Evolutionary conservation across 352 stramenopile genomes (phyloP).

Genomic region (Phytophthora megakarya): DNA sequence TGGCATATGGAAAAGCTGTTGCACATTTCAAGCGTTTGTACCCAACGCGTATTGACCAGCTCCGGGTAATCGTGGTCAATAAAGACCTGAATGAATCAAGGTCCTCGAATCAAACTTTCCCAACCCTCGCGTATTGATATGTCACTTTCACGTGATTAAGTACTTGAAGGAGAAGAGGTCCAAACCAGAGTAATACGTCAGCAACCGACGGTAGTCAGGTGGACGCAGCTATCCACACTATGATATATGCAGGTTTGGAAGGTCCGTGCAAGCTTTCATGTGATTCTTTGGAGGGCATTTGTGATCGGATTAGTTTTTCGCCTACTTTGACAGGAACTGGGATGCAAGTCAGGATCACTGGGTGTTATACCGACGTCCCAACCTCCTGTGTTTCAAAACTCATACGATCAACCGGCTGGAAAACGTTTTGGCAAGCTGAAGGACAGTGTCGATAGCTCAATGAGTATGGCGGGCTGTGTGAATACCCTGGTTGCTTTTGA

Average conservation of each 20-base stretch:
- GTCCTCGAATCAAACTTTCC: conserved; percentile 16
- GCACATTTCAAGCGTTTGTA: not conserved
- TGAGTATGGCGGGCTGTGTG: too few relatives aligned
- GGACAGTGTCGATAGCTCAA: too few relatives aligned
- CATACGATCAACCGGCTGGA: too few relatives aligned
- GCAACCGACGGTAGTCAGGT: conserved; percentile 12
- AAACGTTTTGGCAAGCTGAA: too few relatives aligned
- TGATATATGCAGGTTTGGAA: conserved; percentile 13
- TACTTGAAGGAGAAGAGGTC: conserved; percentile 15
- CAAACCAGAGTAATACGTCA: conserved; percentile 22
- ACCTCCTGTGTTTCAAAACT: too few relatives aligned
- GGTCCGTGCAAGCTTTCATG: not conserved
- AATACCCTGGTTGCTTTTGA: too few relatives aligned
- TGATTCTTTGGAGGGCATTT: not conserved
- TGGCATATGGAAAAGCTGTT: conserved; percentile 1
- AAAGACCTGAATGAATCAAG: conserved; percentile 12
- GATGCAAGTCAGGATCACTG: too few relatives aligned
- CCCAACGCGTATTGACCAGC: not conserved
- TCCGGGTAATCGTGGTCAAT: not conserved
- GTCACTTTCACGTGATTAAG: conserved; percentile 30
- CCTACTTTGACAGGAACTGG: too few relatives aligned
- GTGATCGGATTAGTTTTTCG: not conserved
- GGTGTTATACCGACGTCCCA: too few relatives aligned
- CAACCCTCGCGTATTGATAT: conserved; percentile 10
- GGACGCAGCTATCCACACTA: conserved; percentile 21